Percentiles rank a stretch among this genome's conserved stretches.
Conservation (phyloP, 257 asterid genomes). For the Verbena officinalis region DNA sequence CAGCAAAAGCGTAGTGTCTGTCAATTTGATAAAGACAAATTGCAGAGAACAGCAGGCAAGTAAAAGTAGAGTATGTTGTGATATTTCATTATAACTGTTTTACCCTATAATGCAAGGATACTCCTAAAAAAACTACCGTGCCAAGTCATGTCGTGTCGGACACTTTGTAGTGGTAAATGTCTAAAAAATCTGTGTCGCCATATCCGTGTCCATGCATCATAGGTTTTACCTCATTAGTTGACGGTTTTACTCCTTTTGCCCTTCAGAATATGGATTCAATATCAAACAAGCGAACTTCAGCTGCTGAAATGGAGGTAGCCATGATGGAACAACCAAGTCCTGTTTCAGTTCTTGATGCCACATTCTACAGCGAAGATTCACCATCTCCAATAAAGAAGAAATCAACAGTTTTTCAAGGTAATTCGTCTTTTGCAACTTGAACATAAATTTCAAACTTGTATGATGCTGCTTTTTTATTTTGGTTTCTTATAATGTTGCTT, state of each 20-base stretch:
- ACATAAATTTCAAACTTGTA: constrained; percentile 8
- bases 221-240: constrained; percentile 20
- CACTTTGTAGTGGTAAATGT: too few species aligned
- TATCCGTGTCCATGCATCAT: too few species aligned
- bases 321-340: constrained; percentile 87
- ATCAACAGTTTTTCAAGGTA: constrained; percentile 75
- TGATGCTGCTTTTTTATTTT: not conserved
- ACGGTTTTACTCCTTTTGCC: constrained; percentile 25
- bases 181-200: too few species aligned
- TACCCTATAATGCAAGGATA: too few species aligned
- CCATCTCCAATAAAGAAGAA: constrained; percentile 80
- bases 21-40: constrained; percentile 35
- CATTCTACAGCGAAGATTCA: constrained; percentile 70
- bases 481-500: not conserved
- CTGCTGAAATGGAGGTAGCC: constrained; percentile 40
- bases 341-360: constrained; percentile 75
- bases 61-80: constrained; percentile 36
- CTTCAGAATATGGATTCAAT: constrained; percentile 50
- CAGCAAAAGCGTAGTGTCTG: constrained; percentile 52
- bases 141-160: too few species aligned
- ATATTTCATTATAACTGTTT: not conserved
- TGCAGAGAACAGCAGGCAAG: constrained; percentile 40
- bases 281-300: constrained; percentile 40
- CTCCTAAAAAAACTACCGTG: too few species aligned
- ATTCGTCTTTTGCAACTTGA: constrained; percentile 4